Evolutionary conservation across 306 rosid genomes (phyloP).

Genomic region (Rosa rugosa): DNA sequence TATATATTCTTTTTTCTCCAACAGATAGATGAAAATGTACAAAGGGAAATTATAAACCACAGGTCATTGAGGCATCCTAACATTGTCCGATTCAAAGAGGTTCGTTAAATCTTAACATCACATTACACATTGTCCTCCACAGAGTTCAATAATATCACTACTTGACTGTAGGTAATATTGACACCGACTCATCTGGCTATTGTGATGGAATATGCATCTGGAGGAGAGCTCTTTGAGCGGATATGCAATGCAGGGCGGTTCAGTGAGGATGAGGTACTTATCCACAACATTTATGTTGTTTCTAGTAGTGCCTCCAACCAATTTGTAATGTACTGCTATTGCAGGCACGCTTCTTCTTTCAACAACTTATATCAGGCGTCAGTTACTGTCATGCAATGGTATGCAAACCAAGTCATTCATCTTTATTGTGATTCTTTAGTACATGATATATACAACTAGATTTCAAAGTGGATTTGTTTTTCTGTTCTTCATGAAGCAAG

Average conservation of each 20-base stretch:
- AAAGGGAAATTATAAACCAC: slow-evolving; percentile 94
- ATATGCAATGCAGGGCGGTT: slow-evolving; percentile 98
- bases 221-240: slow-evolving; percentile 94
- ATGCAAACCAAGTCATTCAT: slow-evolving; percentile 12
- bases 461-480: slow-evolving; percentile 23
- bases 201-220: slow-evolving; percentile 96
- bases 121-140: slow-evolving; percentile 5
- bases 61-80: slow-evolving; percentile 94
- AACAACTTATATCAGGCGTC: slow-evolving; percentile 94
- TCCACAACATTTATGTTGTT: slow-evolving; percentile 9
- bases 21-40: slow-evolving; percentile 98
- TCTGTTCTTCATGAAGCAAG: slow-evolving; percentile 61
- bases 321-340: slow-evolving; percentile 28
- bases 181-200: slow-evolving; percentile 89
- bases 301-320: slow-evolving; percentile 16
- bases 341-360: slow-evolving; percentile 98
- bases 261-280: slow-evolving; percentile 90
- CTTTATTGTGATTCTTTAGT: not conserved
- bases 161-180: slow-evolving; percentile 65
- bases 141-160: slow-evolving; percentile 13
- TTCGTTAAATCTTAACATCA: slow-evolving; percentile 29
- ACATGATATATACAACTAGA: slow-evolving; percentile 6
- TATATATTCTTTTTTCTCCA: slow-evolving; percentile 15
- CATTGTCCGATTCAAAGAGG: slow-evolving; percentile 96
- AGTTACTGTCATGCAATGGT: slow-evolving; percentile 97